A percentile compares a stretch with the other conserved stretches of the same genome.
phyloP scores from a whole-genome alignment of 2,329 filamentous ascomycete genomes.

The Aspergillus persii region DNA sequence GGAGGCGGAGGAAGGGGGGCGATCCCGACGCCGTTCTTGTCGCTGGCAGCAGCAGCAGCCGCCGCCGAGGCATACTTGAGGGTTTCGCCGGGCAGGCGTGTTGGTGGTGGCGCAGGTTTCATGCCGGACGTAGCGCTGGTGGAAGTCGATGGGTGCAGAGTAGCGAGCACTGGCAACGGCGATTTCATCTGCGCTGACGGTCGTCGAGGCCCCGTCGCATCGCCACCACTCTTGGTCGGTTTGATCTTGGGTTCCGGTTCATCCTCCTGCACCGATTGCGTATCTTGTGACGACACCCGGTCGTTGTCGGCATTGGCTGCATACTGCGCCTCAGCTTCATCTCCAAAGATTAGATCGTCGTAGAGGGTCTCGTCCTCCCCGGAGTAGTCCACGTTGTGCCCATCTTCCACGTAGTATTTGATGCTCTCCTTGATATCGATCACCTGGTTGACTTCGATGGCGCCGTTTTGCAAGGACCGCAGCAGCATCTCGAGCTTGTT shows the following conservation, averaged over 20 bases:
- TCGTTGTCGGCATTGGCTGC: conserved; percentile 72
- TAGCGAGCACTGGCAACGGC: conserved; percentile 86
- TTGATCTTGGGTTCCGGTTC: conserved; percentile 62
- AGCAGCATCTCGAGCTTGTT: conserved; percentile 87
- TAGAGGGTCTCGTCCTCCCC: conserved; percentile 89
- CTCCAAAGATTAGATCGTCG: conserved; percentile 86
- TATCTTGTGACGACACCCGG: conserved; percentile 89
- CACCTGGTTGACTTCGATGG: conserved; percentile 82
- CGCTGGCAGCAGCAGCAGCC: conserved; percentile 84
- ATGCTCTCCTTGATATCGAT: conserved; percentile 88
- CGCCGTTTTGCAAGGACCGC: conserved; percentile 87
- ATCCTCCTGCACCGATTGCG: conserved; percentile 88
- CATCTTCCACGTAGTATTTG: conserved; percentile 90
- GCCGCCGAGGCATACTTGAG: conserved; percentile 97
- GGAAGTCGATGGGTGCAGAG: conserved; percentile 65
- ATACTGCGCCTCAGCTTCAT: conserved; percentile 78
- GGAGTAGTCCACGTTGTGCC: conserved; percentile 82
- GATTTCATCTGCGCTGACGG: conserved; percentile 92
- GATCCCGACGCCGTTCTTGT: conserved; percentile 86
- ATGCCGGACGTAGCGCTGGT: conserved; percentile 60
- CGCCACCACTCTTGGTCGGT: conserved; percentile 51
- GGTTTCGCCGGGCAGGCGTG: conserved; percentile 80
- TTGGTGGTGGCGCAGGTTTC: conserved; percentile 89
- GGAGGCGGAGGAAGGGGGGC: conserved; percentile 89
- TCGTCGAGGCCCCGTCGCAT: conserved; percentile 62